Evolutionary conservation across 345 rosid genomes (phyloP).

Genomic region (Linum usitatissimum): DNA sequence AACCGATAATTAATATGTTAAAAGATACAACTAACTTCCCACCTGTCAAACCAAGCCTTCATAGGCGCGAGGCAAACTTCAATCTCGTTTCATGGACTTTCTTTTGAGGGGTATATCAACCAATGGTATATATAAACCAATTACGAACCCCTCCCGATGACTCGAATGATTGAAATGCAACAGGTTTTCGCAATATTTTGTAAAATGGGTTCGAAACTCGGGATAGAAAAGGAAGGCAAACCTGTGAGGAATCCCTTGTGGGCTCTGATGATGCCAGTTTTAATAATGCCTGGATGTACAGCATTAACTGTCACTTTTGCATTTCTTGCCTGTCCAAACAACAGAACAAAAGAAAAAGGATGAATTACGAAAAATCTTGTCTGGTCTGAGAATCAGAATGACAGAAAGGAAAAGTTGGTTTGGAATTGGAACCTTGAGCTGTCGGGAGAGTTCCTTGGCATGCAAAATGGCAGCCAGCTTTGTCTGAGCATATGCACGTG

Average conservation of each 20-base stretch:
- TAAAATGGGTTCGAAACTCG: background rate
- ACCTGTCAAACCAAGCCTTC: no score
- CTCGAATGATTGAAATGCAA: no score
- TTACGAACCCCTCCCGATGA: no score
- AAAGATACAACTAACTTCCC: no score
- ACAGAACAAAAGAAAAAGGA: background rate
- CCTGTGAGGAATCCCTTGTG: conserved; percentile 80
- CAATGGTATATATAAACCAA: no score
- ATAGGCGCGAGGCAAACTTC: no score
- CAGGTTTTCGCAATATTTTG: no score
- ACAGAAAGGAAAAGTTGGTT: background rate
- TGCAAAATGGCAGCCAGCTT: conserved; percentile 77
- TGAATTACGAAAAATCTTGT: background rate
- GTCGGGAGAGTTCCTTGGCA: conserved; percentile 63
- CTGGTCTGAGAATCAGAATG: background rate
- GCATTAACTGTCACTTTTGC: conserved; percentile 79
- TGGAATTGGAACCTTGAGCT: conserved; percentile 46
- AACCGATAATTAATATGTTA: no score
- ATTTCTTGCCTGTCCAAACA: conserved; percentile 46
- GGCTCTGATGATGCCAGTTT: conserved; percentile 86
- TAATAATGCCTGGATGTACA: conserved; percentile 89
- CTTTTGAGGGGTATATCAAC: no score
- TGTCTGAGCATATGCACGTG: conserved; percentile 83
- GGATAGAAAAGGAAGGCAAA: background rate
- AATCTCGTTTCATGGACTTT: no score